A percentile compares a stretch with the other conserved stretches of the same genome.
Evolutionary conservation across 2,329 filamentous ascomycete species (phyloP).

Genomic region (Rhytidhysteron rufulum): DNA sequence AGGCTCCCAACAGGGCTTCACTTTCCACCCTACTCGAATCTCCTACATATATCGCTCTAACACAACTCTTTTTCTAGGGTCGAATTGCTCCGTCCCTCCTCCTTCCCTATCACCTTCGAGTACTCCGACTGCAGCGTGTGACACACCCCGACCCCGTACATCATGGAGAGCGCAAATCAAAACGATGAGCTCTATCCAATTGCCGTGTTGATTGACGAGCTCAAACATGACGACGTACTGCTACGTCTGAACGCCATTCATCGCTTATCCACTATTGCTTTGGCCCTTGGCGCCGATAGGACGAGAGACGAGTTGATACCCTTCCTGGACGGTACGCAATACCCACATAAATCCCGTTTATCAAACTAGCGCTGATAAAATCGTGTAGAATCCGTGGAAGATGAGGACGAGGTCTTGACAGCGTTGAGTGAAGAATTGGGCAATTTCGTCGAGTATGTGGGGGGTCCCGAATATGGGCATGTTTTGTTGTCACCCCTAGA

Average conservation of each 20-base stretch:
- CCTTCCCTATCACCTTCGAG: background rate
- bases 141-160: conserved; percentile 1
- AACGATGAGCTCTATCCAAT: conserved; percentile 99
- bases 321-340: conserved; percentile 86
- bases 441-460: conserved; percentile 95
- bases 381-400: conserved; percentile 86
- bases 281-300: conserved; percentile 91
- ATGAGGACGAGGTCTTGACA: conserved; percentile 97
- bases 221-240: conserved; percentile 99
- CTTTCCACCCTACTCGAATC: too few relatives aligned
- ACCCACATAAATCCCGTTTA: background rate
- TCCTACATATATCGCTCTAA: too few relatives aligned
- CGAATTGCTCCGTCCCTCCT: background rate
- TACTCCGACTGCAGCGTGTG: background rate
- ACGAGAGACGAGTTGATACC: conserved; percentile 98
- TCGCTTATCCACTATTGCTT: conserved; percentile 94
- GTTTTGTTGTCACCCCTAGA: conserved; percentile 95
- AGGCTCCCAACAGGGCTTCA: background rate
- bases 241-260: conserved; percentile 98
- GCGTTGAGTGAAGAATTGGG: conserved; percentile 96
- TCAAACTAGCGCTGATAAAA: conserved; percentile 27
- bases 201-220: conserved; percentile 98
- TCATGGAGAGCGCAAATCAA: conserved; percentile 85
- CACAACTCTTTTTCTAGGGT: too few relatives aligned
- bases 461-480: conserved; percentile 88